These are phyloP conservation scores for Russula compacta DNA, from an alignment of 768 basidiomycete species.

Conservation along the genomic window DNA sequence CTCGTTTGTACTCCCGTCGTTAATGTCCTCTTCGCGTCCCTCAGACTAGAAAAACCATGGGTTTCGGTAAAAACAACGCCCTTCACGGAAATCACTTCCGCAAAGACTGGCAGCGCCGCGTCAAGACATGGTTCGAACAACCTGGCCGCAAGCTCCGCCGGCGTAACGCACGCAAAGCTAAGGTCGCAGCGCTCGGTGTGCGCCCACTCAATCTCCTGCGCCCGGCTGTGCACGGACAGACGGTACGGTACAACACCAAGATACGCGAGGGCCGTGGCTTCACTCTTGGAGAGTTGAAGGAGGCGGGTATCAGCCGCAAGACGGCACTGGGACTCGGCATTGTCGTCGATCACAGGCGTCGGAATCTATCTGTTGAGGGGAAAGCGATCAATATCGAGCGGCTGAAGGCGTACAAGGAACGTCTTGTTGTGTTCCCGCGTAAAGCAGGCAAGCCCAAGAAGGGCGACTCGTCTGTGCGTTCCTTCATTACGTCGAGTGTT, in stretches of 20 bases:
- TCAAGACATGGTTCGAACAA: conserved; percentile 98
- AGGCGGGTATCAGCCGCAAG: conserved; percentile 89
- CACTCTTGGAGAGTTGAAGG: conserved; percentile 89
- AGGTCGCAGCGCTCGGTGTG: conserved; percentile 85
- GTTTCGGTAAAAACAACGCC: conserved; percentile 80
- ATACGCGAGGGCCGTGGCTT: conserved; percentile 95
- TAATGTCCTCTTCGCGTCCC: conserved; percentile 17
- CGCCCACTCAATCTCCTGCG: conserved; percentile 88
- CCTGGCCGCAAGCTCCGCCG: conserved; percentile 95
- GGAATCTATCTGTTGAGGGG: conserved; percentile 94
- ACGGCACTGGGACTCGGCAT: conserved; percentile 90
- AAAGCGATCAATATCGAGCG: conserved; percentile 92
- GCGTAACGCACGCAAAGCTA: conserved; percentile 83
- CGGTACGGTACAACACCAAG: conserved; percentile 97
- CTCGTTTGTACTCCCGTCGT: conserved; percentile 2
- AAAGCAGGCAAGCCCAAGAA: conserved; percentile 93
- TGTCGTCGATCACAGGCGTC: conserved; percentile 93
- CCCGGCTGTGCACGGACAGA: conserved; percentile 93
- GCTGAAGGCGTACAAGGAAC: conserved; percentile 85
- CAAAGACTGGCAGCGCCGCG: conserved; percentile 98
- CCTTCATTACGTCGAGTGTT: neutral
- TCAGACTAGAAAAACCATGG: conserved; percentile 49
- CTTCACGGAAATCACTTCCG: conserved; percentile 92
- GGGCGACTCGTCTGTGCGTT: conserved; percentile 82
- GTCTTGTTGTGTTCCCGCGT: conserved; percentile 94